These are phyloP conservation scores for Rostrohypoxylon terebratum DNA, from an alignment of 495 filamentous ascomycete species.

Conservation along the genomic window DNA sequence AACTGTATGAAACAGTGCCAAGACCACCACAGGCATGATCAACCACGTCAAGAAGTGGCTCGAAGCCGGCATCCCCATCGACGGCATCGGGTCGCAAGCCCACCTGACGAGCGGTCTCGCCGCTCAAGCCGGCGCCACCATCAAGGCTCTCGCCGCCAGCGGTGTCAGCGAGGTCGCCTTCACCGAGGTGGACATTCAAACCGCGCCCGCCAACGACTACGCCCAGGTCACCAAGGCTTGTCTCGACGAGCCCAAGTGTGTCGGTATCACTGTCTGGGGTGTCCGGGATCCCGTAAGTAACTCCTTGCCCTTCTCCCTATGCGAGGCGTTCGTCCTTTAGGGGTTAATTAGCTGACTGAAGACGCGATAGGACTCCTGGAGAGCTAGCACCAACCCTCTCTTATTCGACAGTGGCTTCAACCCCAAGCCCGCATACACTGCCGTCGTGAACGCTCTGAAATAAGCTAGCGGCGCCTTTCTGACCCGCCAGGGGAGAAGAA, in stretches of 20 bases:
- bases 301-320: neutral
- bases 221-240: constrained; percentile 73
- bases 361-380: constrained; percentile 69
- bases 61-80: constrained; percentile 73
- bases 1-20: constrained; percentile 54
- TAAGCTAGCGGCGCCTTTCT: constrained; percentile 30
- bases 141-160: constrained; percentile 66
- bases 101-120: constrained; percentile 67
- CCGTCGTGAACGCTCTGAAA: constrained; percentile 64
- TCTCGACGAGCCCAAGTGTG: constrained; percentile 70
- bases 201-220: constrained; percentile 69
- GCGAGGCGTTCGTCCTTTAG: neutral
- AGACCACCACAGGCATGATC: constrained; percentile 70
- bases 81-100: constrained; percentile 76
- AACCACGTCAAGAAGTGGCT: constrained; percentile 74
- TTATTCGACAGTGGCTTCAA: constrained; percentile 73
- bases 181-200: constrained; percentile 75
- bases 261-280: constrained; percentile 83
- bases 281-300: constrained; percentile 70
- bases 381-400: constrained; percentile 67
- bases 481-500: neutral
- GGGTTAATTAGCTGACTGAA: constrained; percentile 31
- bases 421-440: constrained; percentile 73
- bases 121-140: constrained; percentile 59
- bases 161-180: constrained; percentile 68